These are phyloP conservation scores for Colletotrichum liriopes DNA, from an alignment of 2,329 filamentous ascomycete species.

Conservation along the genomic window DNA sequence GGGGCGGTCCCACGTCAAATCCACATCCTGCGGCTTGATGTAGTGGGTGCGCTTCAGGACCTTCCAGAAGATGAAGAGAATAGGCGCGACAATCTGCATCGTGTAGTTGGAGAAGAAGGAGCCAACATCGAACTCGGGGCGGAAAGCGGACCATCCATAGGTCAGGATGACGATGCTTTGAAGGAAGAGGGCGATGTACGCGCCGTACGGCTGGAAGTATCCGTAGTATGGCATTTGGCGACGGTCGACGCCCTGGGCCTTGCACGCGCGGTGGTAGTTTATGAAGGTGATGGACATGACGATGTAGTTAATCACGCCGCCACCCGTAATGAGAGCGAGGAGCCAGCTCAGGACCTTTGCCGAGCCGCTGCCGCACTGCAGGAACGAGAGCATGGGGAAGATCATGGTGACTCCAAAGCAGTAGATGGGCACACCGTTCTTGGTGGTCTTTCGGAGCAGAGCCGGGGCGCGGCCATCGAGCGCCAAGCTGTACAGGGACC, in stretches of 20 bases:
- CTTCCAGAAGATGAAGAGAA: constrained; percentile 72
- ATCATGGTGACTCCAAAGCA: constrained; percentile 41
- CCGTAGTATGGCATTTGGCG: constrained; percentile 76
- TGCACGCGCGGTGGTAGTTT: constrained; percentile 74
- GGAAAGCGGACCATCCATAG: constrained; percentile 76
- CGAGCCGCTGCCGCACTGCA: constrained; percentile 56
- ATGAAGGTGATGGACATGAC: constrained; percentile 67
- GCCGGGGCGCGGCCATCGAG: constrained; percentile 67
- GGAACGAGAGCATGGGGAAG: constrained; percentile 41
- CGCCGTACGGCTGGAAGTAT: constrained; percentile 77
- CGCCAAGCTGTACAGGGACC: constrained; percentile 71
- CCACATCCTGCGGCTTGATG: constrained; percentile 68
- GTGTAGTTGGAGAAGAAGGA: constrained; percentile 77
- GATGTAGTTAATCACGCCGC: constrained; percentile 42
- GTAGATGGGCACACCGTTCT: constrained; percentile 51
- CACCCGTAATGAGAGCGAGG: constrained; percentile 75
- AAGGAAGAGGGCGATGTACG: constrained; percentile 69
- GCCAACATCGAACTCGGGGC: constrained; percentile 69
- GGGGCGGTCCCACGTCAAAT: constrained; percentile 73
- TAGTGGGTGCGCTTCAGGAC: constrained; percentile 73
- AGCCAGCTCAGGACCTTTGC: constrained; percentile 79
- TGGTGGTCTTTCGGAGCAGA: constrained; percentile 49
- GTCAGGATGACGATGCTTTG: constrained; percentile 74
- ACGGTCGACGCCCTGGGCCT: constrained; percentile 67
- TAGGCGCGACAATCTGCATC: constrained; percentile 72